Evolutionary conservation across 2,329 filamentous ascomycete genomes (phyloP), one percentile per base, ranked within the genome.

Genomic region (Diaporthe citrichinensis): DNA sequence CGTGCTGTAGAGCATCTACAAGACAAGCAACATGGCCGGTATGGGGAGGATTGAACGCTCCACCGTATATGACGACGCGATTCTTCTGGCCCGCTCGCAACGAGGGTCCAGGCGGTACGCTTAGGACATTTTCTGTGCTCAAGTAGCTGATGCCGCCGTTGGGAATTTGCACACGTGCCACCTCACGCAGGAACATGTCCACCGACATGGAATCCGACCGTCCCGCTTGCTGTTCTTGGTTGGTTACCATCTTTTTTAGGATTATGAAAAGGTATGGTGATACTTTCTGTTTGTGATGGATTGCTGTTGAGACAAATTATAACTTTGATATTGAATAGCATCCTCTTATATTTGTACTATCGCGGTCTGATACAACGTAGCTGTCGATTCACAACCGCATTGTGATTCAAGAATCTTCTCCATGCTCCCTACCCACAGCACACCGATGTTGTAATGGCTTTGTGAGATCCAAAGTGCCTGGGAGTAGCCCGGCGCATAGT

Each of bases 11-110:
- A 5, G 12, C 41, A 67, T 67, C 61, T n/a, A 10, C 61, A 10
- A 67, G 1, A 20, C 41, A 67, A 15, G 61, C 41, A 5, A 67
- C 12, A 25, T 67, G 44, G 20, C 44, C 61, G 44, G 28, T 34
- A 10, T 67, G 61, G 5, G 61, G 61, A 67, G 41, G 61, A 44
- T 49, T 67, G 44, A 49, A 67, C 15, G 41, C 61, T 15, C 61
- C 41, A n/a, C 61, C 49, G 44, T 67, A 67, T 17, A 67, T 67
- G 28, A 67, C 4, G 28, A 67, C 20, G 28, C 41, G 41, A 17
- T 51, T 67, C 0, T 51, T 36, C 20, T 49, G 28, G 28, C 28
- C 28, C 20, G 20, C 10, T 67, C 61, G 41, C 10, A 67, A 51
- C 12, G 8, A 34, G 17, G 61, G 61, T 10, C 44, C 28, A 49